Evolutionary conservation across 495 filamentous ascomycete species (phyloP), one percentile per base, ranked within the genome.

Genomic region (Xanthoparmelia taractica): DNA sequence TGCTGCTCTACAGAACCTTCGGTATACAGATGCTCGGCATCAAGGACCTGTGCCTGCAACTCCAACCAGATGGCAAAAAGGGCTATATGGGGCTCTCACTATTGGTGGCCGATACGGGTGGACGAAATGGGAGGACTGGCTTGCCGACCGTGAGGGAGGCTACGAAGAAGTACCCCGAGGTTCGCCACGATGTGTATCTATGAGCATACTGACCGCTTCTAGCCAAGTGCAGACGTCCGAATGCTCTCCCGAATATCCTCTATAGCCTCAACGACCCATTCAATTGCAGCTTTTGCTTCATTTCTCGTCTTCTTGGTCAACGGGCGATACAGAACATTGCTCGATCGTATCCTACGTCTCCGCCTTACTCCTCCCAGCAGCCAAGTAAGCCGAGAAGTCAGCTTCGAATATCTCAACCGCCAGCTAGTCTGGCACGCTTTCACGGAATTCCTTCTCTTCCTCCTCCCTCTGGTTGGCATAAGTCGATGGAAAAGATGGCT

Each of bases 351-450:
- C 55, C 79, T 98, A 45, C 83, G 90, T 59, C 87, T 98, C 71
- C 87, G 94, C 31, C 84, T 98, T 25, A 85, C 89, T 1, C 87
- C 95, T 29, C 87, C 87, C 20, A 90, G 87, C 20, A 87, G 81
- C 67, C 88, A 95, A 67, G 86, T 94, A 52, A 87, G 81, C 69
- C 85, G 93, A 12, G 90, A 97, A 74, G 92, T 98, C 20, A 92
- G 88, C 1, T 97, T 98, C 71, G 94, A 98, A 75, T 98, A 97
- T 72, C 83, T 98, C 52, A 98, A 98, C 71, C 87, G 94, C 18
- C 94, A 98, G 74, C 83, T 98, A 10, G 94, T 98, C 48, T 98
- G 94, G 94, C 94, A 98, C 72, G 94, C 94, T 23, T 97, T 98
- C 69, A 98, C 94, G 31, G 94, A 98, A 72, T 98, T 98, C 70